These are phyloP conservation scores for Fonsecaea monophora DNA, from an alignment of 2,329 filamentous ascomycete genomes.

Conservation along the genomic window DNA sequence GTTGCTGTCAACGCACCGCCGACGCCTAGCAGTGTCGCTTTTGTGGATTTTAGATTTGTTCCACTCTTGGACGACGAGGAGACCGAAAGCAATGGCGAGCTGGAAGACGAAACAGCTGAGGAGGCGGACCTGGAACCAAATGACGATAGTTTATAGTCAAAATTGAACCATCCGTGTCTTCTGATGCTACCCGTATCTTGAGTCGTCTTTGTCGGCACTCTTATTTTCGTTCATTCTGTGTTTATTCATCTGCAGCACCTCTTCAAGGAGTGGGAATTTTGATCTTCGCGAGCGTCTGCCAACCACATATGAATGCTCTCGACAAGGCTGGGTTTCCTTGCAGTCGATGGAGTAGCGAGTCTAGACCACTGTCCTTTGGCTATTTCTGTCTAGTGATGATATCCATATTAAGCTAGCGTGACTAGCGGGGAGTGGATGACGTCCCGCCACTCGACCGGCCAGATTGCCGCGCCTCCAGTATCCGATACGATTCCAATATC, in stretches of 20 bases:
- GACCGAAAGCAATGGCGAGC: slow-evolving; percentile 43
- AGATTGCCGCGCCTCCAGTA: not conserved
- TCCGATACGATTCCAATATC: not conserved
- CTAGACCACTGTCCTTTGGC: not conserved
- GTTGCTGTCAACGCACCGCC: slow-evolving; percentile 23
- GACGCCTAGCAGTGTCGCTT: slow-evolving; percentile 40
- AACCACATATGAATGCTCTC: not conserved
- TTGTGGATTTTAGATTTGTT: slow-evolving; percentile 57
- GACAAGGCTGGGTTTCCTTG: too few relatives aligned
- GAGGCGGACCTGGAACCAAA: slow-evolving; percentile 10
- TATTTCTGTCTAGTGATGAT: not conserved
- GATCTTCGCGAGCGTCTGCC: not conserved
- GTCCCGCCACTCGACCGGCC: not conserved
- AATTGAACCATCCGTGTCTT: not conserved
- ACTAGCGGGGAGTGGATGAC: not conserved
- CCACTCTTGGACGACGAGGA: slow-evolving; percentile 54
- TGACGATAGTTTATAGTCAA: not conserved
- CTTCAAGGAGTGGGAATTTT: not conserved
- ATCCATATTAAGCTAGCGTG: too few relatives aligned
- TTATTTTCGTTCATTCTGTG: not conserved
- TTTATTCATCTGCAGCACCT: not conserved
- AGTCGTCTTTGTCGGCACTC: not conserved
- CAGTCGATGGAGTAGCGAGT: too few relatives aligned
- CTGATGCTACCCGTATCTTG: not conserved
- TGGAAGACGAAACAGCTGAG: slow-evolving; percentile 22